Conservation (phyloP, 2,329 filamentous ascomycete species). For the Phyllachora maydis region DNA sequence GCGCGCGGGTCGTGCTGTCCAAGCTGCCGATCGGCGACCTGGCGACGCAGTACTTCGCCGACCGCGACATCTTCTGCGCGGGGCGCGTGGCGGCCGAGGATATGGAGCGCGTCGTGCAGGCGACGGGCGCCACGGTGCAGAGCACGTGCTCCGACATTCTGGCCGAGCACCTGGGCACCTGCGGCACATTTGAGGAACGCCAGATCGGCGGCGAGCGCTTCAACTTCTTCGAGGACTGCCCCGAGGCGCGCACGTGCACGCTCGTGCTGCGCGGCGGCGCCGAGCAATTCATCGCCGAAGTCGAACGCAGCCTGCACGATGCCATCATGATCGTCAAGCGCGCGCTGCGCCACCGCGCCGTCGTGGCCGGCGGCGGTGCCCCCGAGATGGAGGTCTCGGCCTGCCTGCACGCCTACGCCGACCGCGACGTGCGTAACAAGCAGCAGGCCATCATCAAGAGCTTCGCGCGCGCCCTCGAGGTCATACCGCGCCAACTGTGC, state of each 20-base stretch:
- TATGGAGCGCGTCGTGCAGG: conserved; percentile 89
- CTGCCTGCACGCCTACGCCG: conserved; percentile 80
- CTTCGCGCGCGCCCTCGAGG: conserved; percentile 90
- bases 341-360: conserved; percentile 81
- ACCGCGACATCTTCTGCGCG: conserved; percentile 95
- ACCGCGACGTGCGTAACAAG: conserved; percentile 83
- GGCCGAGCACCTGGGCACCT: conserved; percentile 72
- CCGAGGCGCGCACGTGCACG: conserved; percentile 90
- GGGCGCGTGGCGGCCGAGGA: conserved; percentile 82
- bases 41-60: conserved; percentile 93
- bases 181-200: conserved; percentile 79
- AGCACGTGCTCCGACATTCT: conserved; percentile 94
- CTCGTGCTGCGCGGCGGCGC: conserved; percentile 86
- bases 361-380: conserved; percentile 88
- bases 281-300: conserved; percentile 97
- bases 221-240: conserved; percentile 97
- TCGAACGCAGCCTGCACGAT: conserved; percentile 92
- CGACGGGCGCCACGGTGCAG: conserved; percentile 79
- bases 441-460: conserved; percentile 96
- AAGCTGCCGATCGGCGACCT: conserved; percentile 95
- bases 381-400: conserved; percentile 93
- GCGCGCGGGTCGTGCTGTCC: conserved; percentile 91
- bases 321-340: conserved; percentile 99
- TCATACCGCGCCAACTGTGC: conserved; percentile 90
- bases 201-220: conserved; percentile 95